Base-by-base conservation (phyloP, 2,329 filamentous ascomycete species). In the Botrytis squamosa region DNA sequence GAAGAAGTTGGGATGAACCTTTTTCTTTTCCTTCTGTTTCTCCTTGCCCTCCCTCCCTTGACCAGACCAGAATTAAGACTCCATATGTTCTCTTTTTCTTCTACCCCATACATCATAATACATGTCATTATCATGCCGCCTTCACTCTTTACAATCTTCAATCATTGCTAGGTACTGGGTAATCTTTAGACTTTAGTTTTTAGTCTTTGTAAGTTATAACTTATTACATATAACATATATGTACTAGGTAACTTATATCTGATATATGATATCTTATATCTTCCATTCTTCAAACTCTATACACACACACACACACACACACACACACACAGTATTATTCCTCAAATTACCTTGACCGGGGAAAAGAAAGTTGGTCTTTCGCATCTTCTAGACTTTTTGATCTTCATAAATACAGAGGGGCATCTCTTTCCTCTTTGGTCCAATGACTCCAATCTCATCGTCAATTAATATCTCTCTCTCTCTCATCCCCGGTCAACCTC, bases 381-480 rank as follows among this genome's bases (percentile, higher is more conserved):
- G 38, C 59, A 25, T 14, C 38, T n/a, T 64, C 60, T 44, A 42
- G 60, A 64, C 38, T 42, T 44, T 42, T 29, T 0, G 25, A 64
- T 29, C 38, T 64, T 64, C 60, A 64, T 9, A 29, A n/a, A 18
- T 29, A 29, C 14, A 7, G 38, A 40, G 25, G 60, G 25, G 25
- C 60, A 1, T 57, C 52, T 57, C 60, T 64, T 64, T 42, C 36
- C 60, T 18, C 1, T 33, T 64, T 44, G 9, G 42, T 64, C 9
- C 40, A n/a, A n/a, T n/a, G n/a, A n/a, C n/a, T n/a, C n/a, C n/a
- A 29, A 64, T 64, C n/a, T 64, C 62, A 44, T 44, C 18, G 14
- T n/a, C n/a, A 40, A 64, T 44, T 29, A n/a, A n/a, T 62, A 25
- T 65, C 25, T 65, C 63, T 65, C 49, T 29, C 29, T 65, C 62